Percentiles rank a stretch among this genome's conserved stretches.
phyloP scores from a whole-genome alignment of 108 stramenopile genomes.

The Cyclotella baltica region DNA sequence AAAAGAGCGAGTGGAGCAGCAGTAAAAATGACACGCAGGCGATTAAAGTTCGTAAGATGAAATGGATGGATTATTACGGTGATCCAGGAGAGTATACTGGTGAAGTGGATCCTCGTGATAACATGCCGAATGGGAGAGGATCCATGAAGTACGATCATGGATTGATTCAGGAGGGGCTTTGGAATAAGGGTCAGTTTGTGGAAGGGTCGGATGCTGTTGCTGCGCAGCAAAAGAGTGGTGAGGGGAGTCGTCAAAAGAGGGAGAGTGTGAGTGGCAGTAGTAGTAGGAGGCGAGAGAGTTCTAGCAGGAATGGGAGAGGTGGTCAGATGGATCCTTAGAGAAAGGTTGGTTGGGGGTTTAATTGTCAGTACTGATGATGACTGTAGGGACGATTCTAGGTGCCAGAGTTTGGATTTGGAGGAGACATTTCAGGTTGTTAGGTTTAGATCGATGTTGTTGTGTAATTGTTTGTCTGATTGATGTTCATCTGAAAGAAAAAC shows the following conservation, averaged over 20 bases:
- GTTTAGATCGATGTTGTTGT: too few relatives aligned
- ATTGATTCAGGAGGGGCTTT: conserved; percentile 52
- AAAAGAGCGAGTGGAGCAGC: conserved; percentile 23
- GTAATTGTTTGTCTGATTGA: too few relatives aligned
- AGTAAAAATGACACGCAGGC: not conserved
- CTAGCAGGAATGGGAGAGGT: not conserved
- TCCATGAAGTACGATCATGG: conserved; percentile 57
- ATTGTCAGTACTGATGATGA: too few relatives aligned
- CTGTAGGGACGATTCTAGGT: too few relatives aligned
- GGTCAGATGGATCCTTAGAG: not conserved
- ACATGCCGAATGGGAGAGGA: conserved; percentile 54
- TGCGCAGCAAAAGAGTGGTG: conserved; percentile 9
- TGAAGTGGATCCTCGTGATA: conserved; percentile 28
- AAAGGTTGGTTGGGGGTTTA: too few relatives aligned
- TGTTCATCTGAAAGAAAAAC: too few relatives aligned
- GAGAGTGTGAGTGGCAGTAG: not conserved
- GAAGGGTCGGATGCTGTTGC: conserved; percentile 41
- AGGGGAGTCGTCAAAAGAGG: not conserved
- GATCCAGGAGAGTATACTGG: conserved; percentile 54
- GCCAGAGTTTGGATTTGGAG: too few relatives aligned
- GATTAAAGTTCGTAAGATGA: conserved; percentile 48
- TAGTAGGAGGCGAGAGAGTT: not conserved
- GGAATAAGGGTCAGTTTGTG: conserved; percentile 46
- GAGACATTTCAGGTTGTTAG: too few relatives aligned
- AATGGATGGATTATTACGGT: conserved; percentile 58